phyloP scores from a whole-genome alignment of 2,329 filamentous ascomycete genomes.

The Ophiocordyceps camponoti-rufipedis region DNA sequence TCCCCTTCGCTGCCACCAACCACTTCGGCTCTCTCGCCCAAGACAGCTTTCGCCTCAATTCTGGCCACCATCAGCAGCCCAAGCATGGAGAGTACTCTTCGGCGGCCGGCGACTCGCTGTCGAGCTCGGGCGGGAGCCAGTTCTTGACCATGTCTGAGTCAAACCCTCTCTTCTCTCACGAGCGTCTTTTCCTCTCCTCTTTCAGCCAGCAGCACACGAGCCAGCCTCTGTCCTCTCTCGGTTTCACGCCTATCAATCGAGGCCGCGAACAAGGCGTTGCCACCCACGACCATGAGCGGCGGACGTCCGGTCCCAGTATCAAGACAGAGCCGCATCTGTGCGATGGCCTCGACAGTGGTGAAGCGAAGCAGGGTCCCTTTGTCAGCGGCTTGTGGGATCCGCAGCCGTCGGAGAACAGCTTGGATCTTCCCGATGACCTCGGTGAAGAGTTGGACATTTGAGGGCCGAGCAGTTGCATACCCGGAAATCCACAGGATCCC shows the following conservation, averaged over 20 bases:
- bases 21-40: conserved; percentile 9
- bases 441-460: conserved; percentile 8
- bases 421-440: conserved; percentile 8
- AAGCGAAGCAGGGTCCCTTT: conserved; percentile 9
- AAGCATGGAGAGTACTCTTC: conserved; percentile 11
- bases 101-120: conserved; percentile 6
- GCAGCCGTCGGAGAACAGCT: conserved; percentile 5
- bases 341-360: conserved; percentile 8
- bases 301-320: conserved; percentile 2
- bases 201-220: conserved; percentile 8
- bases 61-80: conserved; percentile 7
- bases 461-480: not conserved
- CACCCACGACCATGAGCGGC: conserved; percentile 3
- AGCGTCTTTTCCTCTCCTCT: conserved; percentile 11
- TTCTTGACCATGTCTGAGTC: conserved; percentile 12
- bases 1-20: conserved; percentile 8
- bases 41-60: conserved; percentile 10
- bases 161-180: conserved; percentile 16
- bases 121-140: conserved; percentile 6
- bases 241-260: conserved; percentile 13
- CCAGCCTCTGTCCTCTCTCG: conserved; percentile 8
- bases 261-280: conserved; percentile 5
- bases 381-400: conserved; percentile 8
- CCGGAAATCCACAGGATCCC: too few relatives aligned
- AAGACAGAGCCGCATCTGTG: conserved; percentile 11